phyloP scores from a whole-genome alignment of 2,329 filamentous ascomycete genomes.

The Aspergillus candidus region DNA sequence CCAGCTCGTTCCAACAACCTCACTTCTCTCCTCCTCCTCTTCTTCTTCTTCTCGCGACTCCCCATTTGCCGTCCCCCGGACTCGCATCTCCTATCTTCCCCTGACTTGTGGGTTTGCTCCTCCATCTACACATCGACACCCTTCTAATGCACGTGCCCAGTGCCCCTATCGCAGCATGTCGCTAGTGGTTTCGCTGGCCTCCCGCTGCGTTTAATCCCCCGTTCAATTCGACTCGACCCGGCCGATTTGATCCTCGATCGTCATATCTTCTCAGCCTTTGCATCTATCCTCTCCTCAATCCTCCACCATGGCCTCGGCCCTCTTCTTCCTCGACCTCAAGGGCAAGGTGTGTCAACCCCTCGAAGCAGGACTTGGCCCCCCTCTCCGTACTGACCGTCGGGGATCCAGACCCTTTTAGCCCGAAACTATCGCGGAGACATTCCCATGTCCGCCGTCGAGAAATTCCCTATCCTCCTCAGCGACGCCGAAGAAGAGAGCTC shows the following conservation, averaged over 20 bases:
- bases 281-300: conserved; percentile 9
- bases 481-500: conserved; percentile 99
- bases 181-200: conserved; percentile 19
- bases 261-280: conserved; percentile 10
- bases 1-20: conserved; percentile 1
- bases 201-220: conserved; percentile 10
- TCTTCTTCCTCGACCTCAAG: conserved; percentile 99
- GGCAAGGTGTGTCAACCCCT: conserved; percentile 71
- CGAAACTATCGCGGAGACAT: conserved; percentile 98
- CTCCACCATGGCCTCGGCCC: conserved; percentile 79
- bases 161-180: conserved; percentile 10
- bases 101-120: background rate
- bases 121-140: too few relatives aligned
- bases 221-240: conserved; percentile 8
- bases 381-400: conserved; percentile 14
- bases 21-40: background rate
- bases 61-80: too few relatives aligned
- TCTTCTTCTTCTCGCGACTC: background rate
- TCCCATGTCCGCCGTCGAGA: conserved; percentile 97
- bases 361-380: background rate
- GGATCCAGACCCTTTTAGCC: conserved; percentile 78
- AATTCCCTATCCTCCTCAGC: conserved; percentile 90
- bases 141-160: background rate
- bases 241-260: conserved; percentile 7
- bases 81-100: background rate